Conservation (phyloP, 352 stramenopile genomes). For the Globisporangium nunn region DNA sequence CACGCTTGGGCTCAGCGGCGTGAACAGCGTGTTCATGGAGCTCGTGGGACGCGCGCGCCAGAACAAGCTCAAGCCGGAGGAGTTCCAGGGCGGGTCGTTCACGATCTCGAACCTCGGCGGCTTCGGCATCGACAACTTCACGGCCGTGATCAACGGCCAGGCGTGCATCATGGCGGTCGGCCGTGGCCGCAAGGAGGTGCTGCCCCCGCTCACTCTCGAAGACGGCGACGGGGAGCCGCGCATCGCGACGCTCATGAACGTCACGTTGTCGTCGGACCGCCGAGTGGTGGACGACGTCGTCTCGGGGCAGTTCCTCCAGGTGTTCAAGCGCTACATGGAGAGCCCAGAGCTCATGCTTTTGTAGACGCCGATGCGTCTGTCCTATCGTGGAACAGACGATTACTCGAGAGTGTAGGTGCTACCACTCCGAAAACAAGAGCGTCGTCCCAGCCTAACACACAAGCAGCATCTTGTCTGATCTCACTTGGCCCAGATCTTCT, state of each 20-base stretch:
- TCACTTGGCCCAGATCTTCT: no score
- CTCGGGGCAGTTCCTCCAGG: slow-evolving; percentile 93
- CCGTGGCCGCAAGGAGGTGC: slow-evolving; percentile 85
- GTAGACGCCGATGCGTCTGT: slow-evolving; percentile 16
- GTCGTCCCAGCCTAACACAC: no score
- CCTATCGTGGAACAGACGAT: no score
- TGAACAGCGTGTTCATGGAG: slow-evolving; percentile 96
- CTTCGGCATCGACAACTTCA: slow-evolving; percentile 98
- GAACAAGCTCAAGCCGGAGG: slow-evolving; percentile 97
- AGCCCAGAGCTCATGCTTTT: slow-evolving; percentile 88
- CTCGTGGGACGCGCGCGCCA: slow-evolving; percentile 92
- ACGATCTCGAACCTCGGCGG: slow-evolving; percentile 98
- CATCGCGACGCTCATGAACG: slow-evolving; percentile 92
- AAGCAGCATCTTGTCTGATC: no score
- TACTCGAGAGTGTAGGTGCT: no score
- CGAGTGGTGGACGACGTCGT: slow-evolving; percentile 97
- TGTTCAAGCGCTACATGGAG: slow-evolving; percentile 96
- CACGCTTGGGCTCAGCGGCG: slow-evolving; percentile 88
- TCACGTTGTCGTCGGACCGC: slow-evolving; percentile 94
- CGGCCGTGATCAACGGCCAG: slow-evolving; percentile 98
- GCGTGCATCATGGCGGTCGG: slow-evolving; percentile 98
- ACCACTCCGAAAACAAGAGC: no score
- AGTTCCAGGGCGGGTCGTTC: slow-evolving; percentile 99
- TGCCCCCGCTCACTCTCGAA: slow-evolving; percentile 40
- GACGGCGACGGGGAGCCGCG: slow-evolving; percentile 66